Evolutionary conservation across 805 yeast species (phyloP).

Genomic region (Nematodospora valgi): DNA sequence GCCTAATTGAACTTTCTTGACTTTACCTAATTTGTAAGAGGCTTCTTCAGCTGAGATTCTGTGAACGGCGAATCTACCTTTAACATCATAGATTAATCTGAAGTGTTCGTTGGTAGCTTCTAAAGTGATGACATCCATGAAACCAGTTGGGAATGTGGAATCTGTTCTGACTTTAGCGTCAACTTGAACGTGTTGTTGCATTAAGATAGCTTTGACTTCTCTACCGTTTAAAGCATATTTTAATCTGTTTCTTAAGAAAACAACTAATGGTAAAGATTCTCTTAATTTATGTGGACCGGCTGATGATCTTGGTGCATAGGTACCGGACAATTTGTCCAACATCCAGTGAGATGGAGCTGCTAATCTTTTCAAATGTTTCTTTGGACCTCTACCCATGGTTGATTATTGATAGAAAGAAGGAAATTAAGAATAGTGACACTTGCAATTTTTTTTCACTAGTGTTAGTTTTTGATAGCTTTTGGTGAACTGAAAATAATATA

Average conservation of each 20-base stretch:
- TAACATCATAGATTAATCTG: slow-evolving; percentile 97
- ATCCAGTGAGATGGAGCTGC: slow-evolving; percentile 99
- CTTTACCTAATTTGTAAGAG: slow-evolving; percentile 96
- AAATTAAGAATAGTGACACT: background rate
- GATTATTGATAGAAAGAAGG: background rate
- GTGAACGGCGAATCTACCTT: slow-evolving; percentile 99
- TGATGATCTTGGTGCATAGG: slow-evolving; percentile 99
- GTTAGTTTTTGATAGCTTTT: no score
- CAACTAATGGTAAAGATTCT: slow-evolving; percentile 95
- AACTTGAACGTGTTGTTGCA: slow-evolving; percentile 98
- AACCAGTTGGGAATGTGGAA: slow-evolving; percentile 98
- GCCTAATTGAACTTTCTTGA: slow-evolving; percentile 96
- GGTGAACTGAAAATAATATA: no score
- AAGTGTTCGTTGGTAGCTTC: slow-evolving; percentile 99
- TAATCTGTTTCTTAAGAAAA: slow-evolving; percentile 96
- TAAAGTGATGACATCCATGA: slow-evolving; percentile 97
- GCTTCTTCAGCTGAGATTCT: slow-evolving; percentile 99
- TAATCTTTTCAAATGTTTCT: slow-evolving; percentile 98
- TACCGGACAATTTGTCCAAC: slow-evolving; percentile 99
- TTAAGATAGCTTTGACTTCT: slow-evolving; percentile 96
- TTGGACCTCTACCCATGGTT: slow-evolving; percentile 40
- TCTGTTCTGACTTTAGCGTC: slow-evolving; percentile 99
- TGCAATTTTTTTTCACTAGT: slow-evolving; percentile 6
- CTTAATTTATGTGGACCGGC: slow-evolving; percentile 99
- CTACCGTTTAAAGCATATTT: slow-evolving; percentile 99